Evolutionary conservation across 306 rosid species (phyloP).

Genomic region (Leucaena leucocephala): DNA sequence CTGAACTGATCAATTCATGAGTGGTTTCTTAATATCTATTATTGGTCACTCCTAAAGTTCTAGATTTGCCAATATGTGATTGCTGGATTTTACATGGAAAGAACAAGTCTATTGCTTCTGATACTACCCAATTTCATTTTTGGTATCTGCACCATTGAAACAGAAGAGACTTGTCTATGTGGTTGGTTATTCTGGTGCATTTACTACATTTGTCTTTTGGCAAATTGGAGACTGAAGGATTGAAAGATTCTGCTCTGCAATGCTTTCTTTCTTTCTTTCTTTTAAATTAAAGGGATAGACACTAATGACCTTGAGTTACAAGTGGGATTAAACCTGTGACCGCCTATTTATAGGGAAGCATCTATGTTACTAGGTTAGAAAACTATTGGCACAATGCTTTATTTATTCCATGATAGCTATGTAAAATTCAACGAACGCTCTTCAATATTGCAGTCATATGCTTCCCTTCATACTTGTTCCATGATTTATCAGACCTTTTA

Average conservation of each 20-base stretch:
- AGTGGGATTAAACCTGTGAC: too few species aligned
- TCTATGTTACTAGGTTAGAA: too few species aligned
- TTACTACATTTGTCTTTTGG: conserved; percentile 8
- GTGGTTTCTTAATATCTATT: conserved; percentile 24
- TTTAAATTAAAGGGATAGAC: too few species aligned
- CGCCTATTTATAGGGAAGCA: too few species aligned
- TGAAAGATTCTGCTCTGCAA: not conserved
- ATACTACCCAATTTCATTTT: conserved; percentile 14
- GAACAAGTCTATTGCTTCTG: conserved; percentile 14
- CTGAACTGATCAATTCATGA: conserved; percentile 54
- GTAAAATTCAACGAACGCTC: conserved; percentile 1
- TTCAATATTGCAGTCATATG: conserved; percentile 7
- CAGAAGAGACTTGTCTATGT: conserved; percentile 17
- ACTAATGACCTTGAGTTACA: too few species aligned
- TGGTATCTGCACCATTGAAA: conserved; percentile 25
- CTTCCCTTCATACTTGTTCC: conserved; percentile 2
- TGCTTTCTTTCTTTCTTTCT: not conserved
- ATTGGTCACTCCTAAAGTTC: conserved; percentile 7
- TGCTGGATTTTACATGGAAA: conserved; percentile 30
- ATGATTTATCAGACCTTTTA: not conserved
- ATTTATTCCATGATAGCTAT: not conserved
- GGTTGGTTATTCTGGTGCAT: conserved; percentile 27
- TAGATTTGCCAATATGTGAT: conserved; percentile 5
- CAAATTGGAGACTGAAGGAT: not conserved
- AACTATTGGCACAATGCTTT: not conserved